phyloP scores from a whole-genome alignment of 176 grass and related monocot species.

The Carex kokanica region DNA sequence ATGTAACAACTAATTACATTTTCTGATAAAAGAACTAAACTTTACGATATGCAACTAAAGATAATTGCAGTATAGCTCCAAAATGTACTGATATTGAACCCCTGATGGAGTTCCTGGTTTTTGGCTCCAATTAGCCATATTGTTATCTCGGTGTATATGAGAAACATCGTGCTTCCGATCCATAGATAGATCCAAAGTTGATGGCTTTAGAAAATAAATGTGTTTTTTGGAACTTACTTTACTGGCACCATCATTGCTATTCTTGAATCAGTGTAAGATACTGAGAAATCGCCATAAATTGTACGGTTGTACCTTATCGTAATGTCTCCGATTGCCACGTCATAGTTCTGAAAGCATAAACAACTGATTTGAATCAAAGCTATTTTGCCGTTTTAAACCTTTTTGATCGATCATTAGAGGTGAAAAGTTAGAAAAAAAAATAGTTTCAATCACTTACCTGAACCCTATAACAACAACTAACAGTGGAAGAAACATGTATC shows the following conservation, averaged over 20 bases:
- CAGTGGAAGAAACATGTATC: too few species aligned
- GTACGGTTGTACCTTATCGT: slow-evolving; percentile 39
- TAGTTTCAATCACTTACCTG: too few species aligned
- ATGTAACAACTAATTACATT: too few species aligned
- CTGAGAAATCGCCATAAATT: slow-evolving; percentile 34
- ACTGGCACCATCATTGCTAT: slow-evolving; percentile 40
- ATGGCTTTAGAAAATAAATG: slow-evolving; percentile 50
- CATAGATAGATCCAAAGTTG: slow-evolving; percentile 33
- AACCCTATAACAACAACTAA: too few species aligned
- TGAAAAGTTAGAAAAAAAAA: too few species aligned
- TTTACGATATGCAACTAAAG: slow-evolving; percentile 37
- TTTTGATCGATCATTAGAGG: too few species aligned
- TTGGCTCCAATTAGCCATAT: slow-evolving; percentile 41
- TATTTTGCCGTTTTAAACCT: too few species aligned
- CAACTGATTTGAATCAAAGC: too few species aligned
- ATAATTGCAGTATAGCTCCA: slow-evolving; percentile 33
- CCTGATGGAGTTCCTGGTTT: slow-evolving; percentile 35
- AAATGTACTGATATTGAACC: slow-evolving; percentile 32
- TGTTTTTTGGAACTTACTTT: slow-evolving; percentile 16
- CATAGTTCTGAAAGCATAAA: slow-evolving; percentile 22
- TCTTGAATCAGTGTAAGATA: slow-evolving; percentile 40
- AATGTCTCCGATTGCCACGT: too few species aligned
- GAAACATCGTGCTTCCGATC: slow-evolving; percentile 28
- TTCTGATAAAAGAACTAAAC: not conserved
- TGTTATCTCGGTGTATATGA: slow-evolving; percentile 38